A percentile compares a stretch with the other conserved stretches of the same genome.
Conservation (phyloP, 768 basidiomycete genomes). For the Jaapia argillacea region DNA sequence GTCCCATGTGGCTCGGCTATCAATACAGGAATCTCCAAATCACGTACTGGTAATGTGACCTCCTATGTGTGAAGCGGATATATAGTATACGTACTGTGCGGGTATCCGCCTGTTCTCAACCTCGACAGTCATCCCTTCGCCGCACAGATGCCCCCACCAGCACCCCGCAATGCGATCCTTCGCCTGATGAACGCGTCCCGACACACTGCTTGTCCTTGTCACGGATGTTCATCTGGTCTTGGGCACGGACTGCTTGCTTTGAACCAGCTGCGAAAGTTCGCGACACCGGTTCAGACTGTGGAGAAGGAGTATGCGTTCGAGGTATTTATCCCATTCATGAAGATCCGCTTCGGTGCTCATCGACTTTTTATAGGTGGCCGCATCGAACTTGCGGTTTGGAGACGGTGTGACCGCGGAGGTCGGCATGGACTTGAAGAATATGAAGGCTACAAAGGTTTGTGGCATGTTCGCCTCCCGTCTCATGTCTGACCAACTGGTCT, state of each 20-base stretch:
- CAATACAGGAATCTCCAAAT: no score
- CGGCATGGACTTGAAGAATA: conserved; percentile 91
- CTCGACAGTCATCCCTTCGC: conserved; percentile 1
- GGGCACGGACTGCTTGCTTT: conserved; percentile 33
- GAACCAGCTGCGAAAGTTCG: conserved; percentile 60
- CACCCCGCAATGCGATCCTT: conserved; percentile 53
- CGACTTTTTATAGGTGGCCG: conserved; percentile 58
- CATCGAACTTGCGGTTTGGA: conserved; percentile 82
- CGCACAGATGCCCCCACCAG: conserved; percentile 26
- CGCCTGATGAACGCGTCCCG: conserved; percentile 72
- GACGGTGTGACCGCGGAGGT: conserved; percentile 86
- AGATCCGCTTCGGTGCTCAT: neutral
- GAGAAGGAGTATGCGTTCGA: conserved; percentile 93
- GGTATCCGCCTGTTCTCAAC: no score
- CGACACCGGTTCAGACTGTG: conserved; percentile 61
- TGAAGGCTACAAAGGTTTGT: conserved; percentile 75
- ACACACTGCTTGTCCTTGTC: conserved; percentile 71
- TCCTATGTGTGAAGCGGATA: no score
- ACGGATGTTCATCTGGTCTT: conserved; percentile 42
- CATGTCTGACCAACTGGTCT: neutral
- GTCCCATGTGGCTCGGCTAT: no score
- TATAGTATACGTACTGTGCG: no score
- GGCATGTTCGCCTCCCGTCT: conserved; percentile 2
- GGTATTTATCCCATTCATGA: conserved; percentile 22
- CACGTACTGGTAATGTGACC: no score